Evolutionary conservation across 148 eudicot genomes (phyloP).

Genomic region (Cornus kousa): DNA sequence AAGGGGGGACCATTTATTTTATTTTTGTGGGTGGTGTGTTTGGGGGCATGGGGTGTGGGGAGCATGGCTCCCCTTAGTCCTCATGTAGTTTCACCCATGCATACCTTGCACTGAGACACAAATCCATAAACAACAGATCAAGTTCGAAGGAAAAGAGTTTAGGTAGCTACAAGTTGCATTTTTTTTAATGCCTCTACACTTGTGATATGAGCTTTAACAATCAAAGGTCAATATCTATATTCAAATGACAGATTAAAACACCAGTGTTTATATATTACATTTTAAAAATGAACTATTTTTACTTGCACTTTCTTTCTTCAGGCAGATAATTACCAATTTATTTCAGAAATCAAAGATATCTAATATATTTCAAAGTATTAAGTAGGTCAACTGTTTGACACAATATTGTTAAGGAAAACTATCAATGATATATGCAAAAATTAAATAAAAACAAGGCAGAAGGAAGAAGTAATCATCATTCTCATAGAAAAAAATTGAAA

Average conservation of each 20-base stretch:
- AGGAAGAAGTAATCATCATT: neutral
- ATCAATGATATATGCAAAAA: neutral
- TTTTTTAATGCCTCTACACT: no score
- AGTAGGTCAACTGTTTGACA: neutral
- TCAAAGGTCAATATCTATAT: neutral
- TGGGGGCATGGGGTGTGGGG: no score
- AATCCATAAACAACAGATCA: neutral
- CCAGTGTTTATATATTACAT: neutral
- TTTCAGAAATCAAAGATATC: neutral
- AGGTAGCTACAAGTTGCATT: neutral
- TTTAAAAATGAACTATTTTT: neutral
- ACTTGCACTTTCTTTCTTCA: neutral
- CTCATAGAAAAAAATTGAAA: neutral
- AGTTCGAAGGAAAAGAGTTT: neutral
- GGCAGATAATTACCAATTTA: neutral
- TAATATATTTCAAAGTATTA: neutral
- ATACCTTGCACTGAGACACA: no score
- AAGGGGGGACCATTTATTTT: no score
- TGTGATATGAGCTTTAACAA: neutral
- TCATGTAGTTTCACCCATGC: no score
- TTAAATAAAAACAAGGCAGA: neutral
- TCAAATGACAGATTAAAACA: no score
- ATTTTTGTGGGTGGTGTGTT: no score
- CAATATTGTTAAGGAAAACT: neutral
- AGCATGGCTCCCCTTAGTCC: no score